Evolutionary conservation across 345 rosid species (phyloP), one percentile per base, ranked within the genome.

Genomic region (Moringa oleifera): DNA sequence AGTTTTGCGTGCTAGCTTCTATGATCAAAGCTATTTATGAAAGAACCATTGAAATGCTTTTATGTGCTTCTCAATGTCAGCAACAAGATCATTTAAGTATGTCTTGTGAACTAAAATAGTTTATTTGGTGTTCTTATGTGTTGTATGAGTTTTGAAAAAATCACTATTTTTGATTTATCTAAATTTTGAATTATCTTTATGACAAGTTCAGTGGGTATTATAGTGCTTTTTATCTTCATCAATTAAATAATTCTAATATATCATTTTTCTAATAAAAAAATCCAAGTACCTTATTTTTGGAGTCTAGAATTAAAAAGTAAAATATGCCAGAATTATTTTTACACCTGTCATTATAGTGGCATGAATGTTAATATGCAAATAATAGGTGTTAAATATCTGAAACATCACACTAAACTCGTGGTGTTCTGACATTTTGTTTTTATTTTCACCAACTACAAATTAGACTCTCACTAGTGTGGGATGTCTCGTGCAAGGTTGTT

Each of bases 401-500:
- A 33, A 55, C 24, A 10, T 49, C 75, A 69, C 58, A 66, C 72
- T 53, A 18, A 63, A 69, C 71, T 61, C 13, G 51, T 72, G 82
- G 41, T 56, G 50, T 62, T 56, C 58, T 62, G 51, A 51, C 66
- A 66, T 28, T 24, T 49, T 63, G 28, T 69, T 57, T 56, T 70
- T 75, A 41, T 60, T 51, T 56, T 55, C 61, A 37, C 51, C 49
- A 21, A 51, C 66, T 71, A 65, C 68, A 23, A 36, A 18, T 37
- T 45, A 65, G 63, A 33, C 55, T 45, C 55, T 64, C 54, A 61
- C 47, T 41, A 16, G 17, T 9, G 9, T 41, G 12, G 17, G 47
- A 9, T 41, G 47, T 33, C 47, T 41, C 6, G 12, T 41, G 47
- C 47, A 41, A 41, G 13, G 13, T 9, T 15, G 16, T 41, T 15